Conservation (phyloP, 2,329 filamentous ascomycete species). For the Lasiodiplodia hormozganensis region DNA sequence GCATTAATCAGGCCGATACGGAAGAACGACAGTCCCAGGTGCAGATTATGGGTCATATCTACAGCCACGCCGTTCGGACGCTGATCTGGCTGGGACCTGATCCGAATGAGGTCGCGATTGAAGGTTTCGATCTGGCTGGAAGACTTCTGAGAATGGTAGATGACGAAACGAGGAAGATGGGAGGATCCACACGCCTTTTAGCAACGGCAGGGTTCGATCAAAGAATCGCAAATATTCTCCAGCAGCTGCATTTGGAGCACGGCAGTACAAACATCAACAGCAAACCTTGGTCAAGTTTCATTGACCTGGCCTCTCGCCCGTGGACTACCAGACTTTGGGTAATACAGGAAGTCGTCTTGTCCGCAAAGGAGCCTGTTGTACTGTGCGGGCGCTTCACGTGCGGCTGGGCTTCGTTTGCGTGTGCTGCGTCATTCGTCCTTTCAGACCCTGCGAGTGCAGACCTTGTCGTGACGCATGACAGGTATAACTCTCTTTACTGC, state of each 20-base stretch:
- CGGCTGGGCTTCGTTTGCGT: not conserved
- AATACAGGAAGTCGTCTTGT: not conserved
- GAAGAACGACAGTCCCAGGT: not conserved
- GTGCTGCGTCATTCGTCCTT: not conserved
- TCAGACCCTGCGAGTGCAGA: no score
- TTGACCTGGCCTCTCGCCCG: fast-evolving
- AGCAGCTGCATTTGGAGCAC: not conserved
- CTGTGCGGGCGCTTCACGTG: not conserved
- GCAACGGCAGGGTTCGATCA: fast-evolving
- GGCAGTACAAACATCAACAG: not conserved
- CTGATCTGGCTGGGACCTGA: not conserved
- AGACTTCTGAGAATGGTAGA: not conserved
- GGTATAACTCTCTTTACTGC: no score
- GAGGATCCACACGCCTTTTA: not conserved
- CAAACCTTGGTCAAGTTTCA: not conserved
- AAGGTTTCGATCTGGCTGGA: not conserved
- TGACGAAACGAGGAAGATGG: not conserved
- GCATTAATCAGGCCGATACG: not conserved
- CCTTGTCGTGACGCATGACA: no score
- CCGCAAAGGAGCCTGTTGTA: not conserved
- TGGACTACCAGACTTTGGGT: not conserved
- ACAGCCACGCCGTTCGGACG: not conserved
- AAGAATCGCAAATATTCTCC: not conserved
- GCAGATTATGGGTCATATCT: not conserved
- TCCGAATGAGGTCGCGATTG: not conserved